Evolutionary conservation across 331 rosid genomes (phyloP), one percentile per base, ranked within the genome.

Genomic region (Telfairia occidentalis): DNA sequence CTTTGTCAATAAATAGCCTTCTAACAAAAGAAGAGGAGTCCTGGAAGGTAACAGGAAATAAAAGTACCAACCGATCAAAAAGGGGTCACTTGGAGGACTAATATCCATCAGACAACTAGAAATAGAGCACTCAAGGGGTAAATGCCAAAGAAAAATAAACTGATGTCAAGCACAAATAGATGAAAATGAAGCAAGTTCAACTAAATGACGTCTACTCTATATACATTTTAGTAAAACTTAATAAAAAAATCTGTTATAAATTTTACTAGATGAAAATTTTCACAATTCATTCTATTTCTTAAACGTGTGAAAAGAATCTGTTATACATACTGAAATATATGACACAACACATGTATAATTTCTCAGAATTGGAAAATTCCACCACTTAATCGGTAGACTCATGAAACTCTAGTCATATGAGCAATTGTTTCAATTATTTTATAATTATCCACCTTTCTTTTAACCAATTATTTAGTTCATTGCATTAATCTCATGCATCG

Each of bases 1-100:
- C 78, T 85, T 94, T 91, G 78, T 76, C 80, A 15, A 94, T 85
- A 87, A 87, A 90, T 78, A 72, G 78, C 80, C 85, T 83, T 82
- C 96, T 86, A 64, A 86, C 89, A 77, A 71, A 79, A 38, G 81
- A 75, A 58, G 88, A 91, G 7, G 82, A 61, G 59, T 94, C 96
- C 98, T 94, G 91, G 57, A 79, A 87, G 52, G 81, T 24, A 42
- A 61, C 21, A 67, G 21, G 11, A 67, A 72, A 78, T 55, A 67
- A 65, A 21, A 63, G 13, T 8, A 81, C 9, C 43, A 65, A 29
- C 50, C 55, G 26, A 53, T 58, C 71, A 43, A 42, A 73, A 48
- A 53, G 59, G 6, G 65, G 23, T 52, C 35, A 23, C 50, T 73
- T 32, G 77, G 7, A 19, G 46, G 59, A 52, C 35, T 50, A 73